phyloP scores from a whole-genome alignment of 2,329 filamentous ascomycete genomes.

The Chalara sp. region DNA sequence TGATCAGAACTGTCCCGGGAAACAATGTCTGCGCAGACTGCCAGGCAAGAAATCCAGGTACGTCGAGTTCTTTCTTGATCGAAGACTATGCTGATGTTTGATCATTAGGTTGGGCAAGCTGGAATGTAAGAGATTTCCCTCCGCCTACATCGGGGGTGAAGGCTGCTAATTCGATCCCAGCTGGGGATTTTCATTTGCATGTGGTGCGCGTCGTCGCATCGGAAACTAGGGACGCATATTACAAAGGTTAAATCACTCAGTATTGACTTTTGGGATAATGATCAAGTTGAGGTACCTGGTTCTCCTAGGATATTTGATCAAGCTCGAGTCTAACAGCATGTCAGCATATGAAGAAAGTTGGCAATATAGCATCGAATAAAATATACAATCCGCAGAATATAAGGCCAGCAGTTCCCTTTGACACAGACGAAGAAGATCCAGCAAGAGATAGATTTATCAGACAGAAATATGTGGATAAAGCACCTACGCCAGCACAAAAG shows the following conservation, averaged over 20 bases:
- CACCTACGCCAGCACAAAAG: constrained; percentile 31
- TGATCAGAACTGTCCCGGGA: constrained; percentile 76
- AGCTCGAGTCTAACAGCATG: constrained; percentile 9
- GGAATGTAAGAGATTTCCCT: constrained; percentile 24
- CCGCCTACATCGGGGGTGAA: no score
- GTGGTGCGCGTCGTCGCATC: constrained; percentile 91
- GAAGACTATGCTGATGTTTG: constrained; percentile 7
- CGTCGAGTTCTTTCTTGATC: constrained; percentile 22
- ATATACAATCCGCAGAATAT: constrained; percentile 82
- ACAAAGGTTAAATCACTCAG: constrained; percentile 98
- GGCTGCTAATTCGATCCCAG: constrained; percentile 38
- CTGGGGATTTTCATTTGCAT: constrained; percentile 95
- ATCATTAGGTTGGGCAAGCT: constrained; percentile 28
- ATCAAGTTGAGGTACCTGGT: constrained; percentile 81
- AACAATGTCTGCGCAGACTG: constrained; percentile 96
- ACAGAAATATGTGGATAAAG: constrained; percentile 74
- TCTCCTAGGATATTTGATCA: no score
- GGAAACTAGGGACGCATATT: constrained; percentile 94
- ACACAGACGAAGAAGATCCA: constrained; percentile 86
- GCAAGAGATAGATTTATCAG: constrained; percentile 94
- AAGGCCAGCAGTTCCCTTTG: constrained; percentile 77
- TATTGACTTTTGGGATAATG: constrained; percentile 95
- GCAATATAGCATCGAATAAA: constrained; percentile 80
- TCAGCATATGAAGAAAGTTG: constrained; percentile 89
- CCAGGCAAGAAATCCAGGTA: constrained; percentile 84